Evolutionary conservation across 148 eudicot species (phyloP).

Genomic region (Rhododendron molle): DNA sequence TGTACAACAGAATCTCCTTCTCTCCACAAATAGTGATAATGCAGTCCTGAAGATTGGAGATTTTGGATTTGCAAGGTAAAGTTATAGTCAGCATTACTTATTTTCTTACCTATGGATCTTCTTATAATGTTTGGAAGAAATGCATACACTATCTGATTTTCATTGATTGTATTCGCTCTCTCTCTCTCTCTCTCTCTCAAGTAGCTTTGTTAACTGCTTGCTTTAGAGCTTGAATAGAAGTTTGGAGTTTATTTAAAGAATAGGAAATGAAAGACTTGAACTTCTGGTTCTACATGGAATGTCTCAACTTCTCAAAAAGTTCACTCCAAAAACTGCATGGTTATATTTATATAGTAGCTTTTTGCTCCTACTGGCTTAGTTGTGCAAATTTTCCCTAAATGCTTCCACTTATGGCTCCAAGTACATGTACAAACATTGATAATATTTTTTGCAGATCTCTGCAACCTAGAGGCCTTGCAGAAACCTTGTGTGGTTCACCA

Average conservation of each 20-base stretch:
- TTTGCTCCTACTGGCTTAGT: neutral
- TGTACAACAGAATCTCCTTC: conserved; percentile 76
- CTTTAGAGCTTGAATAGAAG: neutral
- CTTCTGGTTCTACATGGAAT: neutral
- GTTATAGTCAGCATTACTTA: neutral
- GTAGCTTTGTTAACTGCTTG: neutral
- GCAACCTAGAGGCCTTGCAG: conserved; percentile 93
- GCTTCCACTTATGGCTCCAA: neutral
- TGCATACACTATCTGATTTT: neutral
- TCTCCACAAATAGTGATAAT: conserved; percentile 51
- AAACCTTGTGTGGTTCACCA: conserved; percentile 96
- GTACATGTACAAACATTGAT: neutral
- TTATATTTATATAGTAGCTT: neutral
- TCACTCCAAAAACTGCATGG: neutral
- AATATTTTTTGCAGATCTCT: conserved; percentile 60
- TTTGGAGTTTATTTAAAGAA: neutral
- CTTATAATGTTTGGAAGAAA: neutral
- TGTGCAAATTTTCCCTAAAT: neutral
- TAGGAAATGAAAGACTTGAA: neutral
- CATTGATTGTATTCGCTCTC: neutral
- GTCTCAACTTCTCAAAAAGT: neutral
- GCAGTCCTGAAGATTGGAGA: conserved; percentile 90
- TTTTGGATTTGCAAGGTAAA: conserved; percentile 96
- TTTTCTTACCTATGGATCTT: neutral
- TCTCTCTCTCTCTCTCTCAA: neutral